Evolutionary conservation across 2,329 filamentous ascomycete species (phyloP).

Genomic region (Penicillium nordicum): DNA sequence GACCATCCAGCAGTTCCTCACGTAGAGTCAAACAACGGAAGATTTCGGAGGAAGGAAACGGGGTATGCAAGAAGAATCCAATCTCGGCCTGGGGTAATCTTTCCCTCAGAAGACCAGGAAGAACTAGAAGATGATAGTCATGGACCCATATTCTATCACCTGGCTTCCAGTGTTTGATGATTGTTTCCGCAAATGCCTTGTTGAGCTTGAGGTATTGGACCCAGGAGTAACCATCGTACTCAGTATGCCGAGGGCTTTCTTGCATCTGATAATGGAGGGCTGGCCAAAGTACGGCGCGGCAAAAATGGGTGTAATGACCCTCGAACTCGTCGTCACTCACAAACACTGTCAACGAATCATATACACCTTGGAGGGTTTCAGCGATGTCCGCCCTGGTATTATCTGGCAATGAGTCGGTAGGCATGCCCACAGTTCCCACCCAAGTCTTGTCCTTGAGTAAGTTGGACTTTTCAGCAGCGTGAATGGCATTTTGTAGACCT

Average conservation of each 20-base stretch:
- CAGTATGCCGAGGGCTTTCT: constrained; percentile 94
- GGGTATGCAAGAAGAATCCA: constrained; percentile 90
- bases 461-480: constrained; percentile 69
- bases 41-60: constrained; percentile 92
- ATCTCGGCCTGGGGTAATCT: constrained; percentile 83
- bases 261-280: constrained; percentile 97
- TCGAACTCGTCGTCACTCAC: constrained; percentile 88
- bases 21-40: constrained; percentile 85
- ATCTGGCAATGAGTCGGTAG: constrained; percentile 76
- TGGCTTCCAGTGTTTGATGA: constrained; percentile 83
- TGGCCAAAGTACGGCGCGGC: constrained; percentile 93
- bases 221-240: constrained; percentile 95
- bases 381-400: constrained; percentile 77
- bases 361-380: constrained; percentile 72
- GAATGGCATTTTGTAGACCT: constrained; percentile 79
- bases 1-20: constrained; percentile 79
- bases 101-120: constrained; percentile 80
- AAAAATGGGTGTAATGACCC: constrained; percentile 90
- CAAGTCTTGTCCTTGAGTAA: constrained; percentile 71
- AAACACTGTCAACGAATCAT: constrained; percentile 78
- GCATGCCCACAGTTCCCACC: constrained; percentile 90
- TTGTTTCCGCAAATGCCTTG: constrained; percentile 83
- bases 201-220: constrained; percentile 88
- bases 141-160: constrained; percentile 92
- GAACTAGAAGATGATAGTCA: constrained; percentile 87